These are phyloP conservation scores for Sanghuangporus sanghuang DNA, from an alignment of 1,284 basidiomycete species.

Conservation along the genomic window DNA sequence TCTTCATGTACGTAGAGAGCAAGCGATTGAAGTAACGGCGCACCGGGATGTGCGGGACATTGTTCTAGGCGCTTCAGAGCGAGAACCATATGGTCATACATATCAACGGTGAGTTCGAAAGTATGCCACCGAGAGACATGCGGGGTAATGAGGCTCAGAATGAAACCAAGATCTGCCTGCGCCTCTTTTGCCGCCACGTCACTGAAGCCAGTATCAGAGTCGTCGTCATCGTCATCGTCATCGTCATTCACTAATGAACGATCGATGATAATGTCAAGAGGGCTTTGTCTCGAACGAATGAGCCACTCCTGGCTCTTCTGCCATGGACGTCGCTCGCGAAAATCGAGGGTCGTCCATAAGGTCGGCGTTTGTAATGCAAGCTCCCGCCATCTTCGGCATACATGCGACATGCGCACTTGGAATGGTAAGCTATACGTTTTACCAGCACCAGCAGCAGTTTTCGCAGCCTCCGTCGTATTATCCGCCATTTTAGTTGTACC, in stretches of 20 bases:
- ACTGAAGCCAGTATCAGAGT: not conserved
- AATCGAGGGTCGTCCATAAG: constrained; percentile 27
- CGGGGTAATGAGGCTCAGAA: constrained; percentile 47
- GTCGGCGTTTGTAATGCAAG: constrained; percentile 29
- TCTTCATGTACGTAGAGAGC: constrained; percentile 43
- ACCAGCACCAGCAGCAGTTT: constrained; percentile 18
- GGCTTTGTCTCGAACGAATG: constrained; percentile 39
- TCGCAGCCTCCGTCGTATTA: constrained; percentile 16
- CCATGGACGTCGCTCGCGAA: constrained; percentile 21
- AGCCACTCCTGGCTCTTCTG: constrained; percentile 36
- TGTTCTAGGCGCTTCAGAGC: constrained; percentile 34
- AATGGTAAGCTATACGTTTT: constrained; percentile 29
- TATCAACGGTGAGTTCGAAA: constrained; percentile 39
- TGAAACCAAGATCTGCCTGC: constrained; percentile 30
- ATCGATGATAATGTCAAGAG: constrained; percentile 34
- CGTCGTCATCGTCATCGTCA: constrained; percentile 4
- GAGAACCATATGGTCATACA: constrained; percentile 42
- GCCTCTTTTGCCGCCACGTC: not conserved
- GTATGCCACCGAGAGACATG: constrained; percentile 46
- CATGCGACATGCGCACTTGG: constrained; percentile 40
- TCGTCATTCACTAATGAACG: constrained; percentile 18
- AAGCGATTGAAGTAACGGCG: constrained; percentile 43
- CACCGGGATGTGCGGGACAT: constrained; percentile 32
- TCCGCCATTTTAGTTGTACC: not conserved
- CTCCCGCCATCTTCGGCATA: constrained; percentile 34